Percentiles rank a stretch among this genome's conserved stretches.
Evolutionary conservation across 805 yeast genomes (phyloP).

Genomic region (Teunomyces lycoperdinae): DNA sequence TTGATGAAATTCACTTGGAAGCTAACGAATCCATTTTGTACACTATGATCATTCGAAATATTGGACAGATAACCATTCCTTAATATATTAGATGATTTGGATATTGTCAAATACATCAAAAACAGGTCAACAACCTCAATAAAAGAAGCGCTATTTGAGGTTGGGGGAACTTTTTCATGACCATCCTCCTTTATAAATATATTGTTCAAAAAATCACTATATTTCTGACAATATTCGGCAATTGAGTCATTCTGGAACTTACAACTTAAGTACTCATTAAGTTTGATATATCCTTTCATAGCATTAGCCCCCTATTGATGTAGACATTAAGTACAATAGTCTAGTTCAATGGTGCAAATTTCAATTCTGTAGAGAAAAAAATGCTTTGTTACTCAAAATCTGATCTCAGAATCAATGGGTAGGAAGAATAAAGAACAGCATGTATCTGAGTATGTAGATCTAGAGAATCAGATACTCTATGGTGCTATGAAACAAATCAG

Average conservation of each 20-base stretch:
- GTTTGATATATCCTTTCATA: neutral
- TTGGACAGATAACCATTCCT: conserved; percentile 36
- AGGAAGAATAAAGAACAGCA: neutral
- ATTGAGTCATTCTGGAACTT: neutral
- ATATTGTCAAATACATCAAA: conserved; percentile 26
- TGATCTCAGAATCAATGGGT: neutral
- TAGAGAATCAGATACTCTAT: conserved; percentile 43
- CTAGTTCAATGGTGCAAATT: neutral
- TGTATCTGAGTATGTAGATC: conserved; percentile 38
- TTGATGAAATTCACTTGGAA: conserved; percentile 42
- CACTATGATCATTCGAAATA: neutral
- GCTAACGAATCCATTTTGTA: conserved; percentile 11
- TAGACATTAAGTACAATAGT: neutral
- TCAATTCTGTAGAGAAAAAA: neutral
- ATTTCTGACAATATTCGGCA: neutral
- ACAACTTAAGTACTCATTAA: neutral
- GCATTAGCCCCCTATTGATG: neutral
- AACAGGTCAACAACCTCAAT: conserved; percentile 41
- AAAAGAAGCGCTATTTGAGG: neutral
- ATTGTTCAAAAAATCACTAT: neutral
- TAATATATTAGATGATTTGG: conserved; percentile 35
- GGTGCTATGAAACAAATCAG: conserved; percentile 46
- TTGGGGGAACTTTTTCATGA: neutral
- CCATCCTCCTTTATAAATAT: neutral
- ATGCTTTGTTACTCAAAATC: neutral